Base-by-base conservation (phyloP, 306 rosid genomes). In the Malus fusca region DNA sequence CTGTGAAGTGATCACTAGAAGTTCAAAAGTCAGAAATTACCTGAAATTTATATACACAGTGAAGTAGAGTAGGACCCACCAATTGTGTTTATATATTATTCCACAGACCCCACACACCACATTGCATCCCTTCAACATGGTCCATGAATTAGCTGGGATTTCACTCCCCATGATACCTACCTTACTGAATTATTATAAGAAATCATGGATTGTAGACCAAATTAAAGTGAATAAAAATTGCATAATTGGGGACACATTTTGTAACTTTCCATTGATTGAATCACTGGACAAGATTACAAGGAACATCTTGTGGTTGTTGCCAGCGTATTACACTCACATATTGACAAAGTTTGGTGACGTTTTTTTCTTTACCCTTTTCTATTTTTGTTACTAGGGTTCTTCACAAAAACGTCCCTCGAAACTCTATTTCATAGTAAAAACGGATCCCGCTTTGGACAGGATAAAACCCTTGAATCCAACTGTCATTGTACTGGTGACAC, bases 271-370 rank as follows among this genome's bases (percentile, higher is more conserved):
- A 25, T 18, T 64, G 68, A 8, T 17, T 8, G 43, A 64, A 64
- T 30, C 21, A 63, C 67, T 48, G 79, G 58, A 77, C 61, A 66
- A 82, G 78, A 61, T 81, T 40, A 74, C 30, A 81, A 73, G 59
- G 64, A 66, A 73, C 52, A 31, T 19, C 48, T 31, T 35, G 15
- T 53, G 51, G 64, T 77, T 73, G 72, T 71, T 77, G 76, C 84
- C 90, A 81, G 79, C 79, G 17, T 48, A 48, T 58, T 48, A n/a
- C 26, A 53, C 65, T 33, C 51, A n/a, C 42, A 17, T 55, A 25
- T 59, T 66, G 82, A 65, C 72, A 75, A 70, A 31, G 68, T 77
- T 75, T 75, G 72, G 76, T 84, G 79, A 61, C 40, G 11, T 23
- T 58, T 23, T 58, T 69, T 28, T 46, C 26, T 53, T 61, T 51